These are phyloP conservation scores for Debaryomycetaceae sp. DNA, from an alignment of 1,139 yeast species.

Conservation along the genomic window DNA sequence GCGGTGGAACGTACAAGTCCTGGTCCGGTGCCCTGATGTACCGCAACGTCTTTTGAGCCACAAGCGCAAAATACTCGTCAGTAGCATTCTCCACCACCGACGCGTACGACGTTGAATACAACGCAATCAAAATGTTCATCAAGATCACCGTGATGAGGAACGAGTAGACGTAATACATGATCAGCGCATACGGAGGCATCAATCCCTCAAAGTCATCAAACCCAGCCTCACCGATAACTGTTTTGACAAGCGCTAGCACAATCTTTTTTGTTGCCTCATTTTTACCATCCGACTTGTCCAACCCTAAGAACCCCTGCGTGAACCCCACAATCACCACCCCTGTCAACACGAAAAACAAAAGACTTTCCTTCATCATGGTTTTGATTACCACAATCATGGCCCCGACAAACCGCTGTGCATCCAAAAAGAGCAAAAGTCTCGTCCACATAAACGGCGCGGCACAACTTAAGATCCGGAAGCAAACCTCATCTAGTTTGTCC, in stretches of 20 bases:
- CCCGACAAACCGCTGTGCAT: conserved; percentile 79
- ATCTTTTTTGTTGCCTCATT: conserved; percentile 69
- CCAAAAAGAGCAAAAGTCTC: conserved; percentile 68
- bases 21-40: conserved; percentile 88
- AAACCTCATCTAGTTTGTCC: conserved; percentile 52
- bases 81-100: conserved; percentile 78
- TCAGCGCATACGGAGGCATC: conserved; percentile 80
- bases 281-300: conserved; percentile 84
- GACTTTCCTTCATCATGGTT: conserved; percentile 81
- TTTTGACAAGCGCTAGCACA: conserved; percentile 60
- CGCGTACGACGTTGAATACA: conserved; percentile 80
- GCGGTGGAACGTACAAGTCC: conserved; percentile 81
- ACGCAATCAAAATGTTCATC: conserved; percentile 78
- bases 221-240: conserved; percentile 70
- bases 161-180: conserved; percentile 71
- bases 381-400: conserved; percentile 83
- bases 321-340: conserved; percentile 73
- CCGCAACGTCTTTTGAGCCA: conserved; percentile 78
- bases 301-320: conserved; percentile 80
- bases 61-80: conserved; percentile 79
- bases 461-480: conserved; percentile 70
- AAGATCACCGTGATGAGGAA: conserved; percentile 70
- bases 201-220: conserved; percentile 66
- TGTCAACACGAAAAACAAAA: conserved; percentile 72
- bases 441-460: conserved; percentile 90